Base-by-base conservation (phyloP, 495 filamentous ascomycete species). In the Neurospora hispaniola region DNA sequence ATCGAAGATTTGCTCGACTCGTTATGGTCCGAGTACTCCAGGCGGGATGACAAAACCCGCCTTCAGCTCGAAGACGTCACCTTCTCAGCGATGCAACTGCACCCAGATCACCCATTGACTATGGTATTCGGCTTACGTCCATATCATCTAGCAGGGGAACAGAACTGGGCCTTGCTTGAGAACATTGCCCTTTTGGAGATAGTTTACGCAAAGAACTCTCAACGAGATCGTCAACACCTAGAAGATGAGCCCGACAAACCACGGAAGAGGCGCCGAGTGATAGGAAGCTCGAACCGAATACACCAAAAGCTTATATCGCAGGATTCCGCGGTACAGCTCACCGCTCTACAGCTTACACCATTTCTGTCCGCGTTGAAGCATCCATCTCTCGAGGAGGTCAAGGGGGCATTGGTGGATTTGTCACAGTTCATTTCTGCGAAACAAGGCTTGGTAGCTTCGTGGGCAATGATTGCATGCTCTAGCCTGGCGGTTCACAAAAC, bases 341-440 rank as follows among this genome's bases (percentile, higher is more conserved):
- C 89, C 43, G 90, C 91, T 43, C 81, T 98, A 35, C 94, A 97
- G 75, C 82, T 93, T n/a, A 76, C 97, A 27, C 88, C 91, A 0
- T 96, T 98, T 76, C 83, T 94, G 39, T 78, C 86, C 38, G 82
- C 85, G 44, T 78, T 81, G 35, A 81, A 76, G 43, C 71, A n/a
- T 66, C 73, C 74, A 66, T 81, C 76, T 39, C 72, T 80, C n/a
- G 81, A 82, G 42, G 83, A 86, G 31, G 75, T 85, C n/a, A 73
- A 77, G 2, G 79, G 82, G 20, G 73, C 80, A 2, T 70, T 88
- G 23, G 75, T 71, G 3, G 83, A 80, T 41, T 73, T 85, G 69
- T 75, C 76, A 48, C 74, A 72, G 31, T 81, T 80, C 46, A 75
- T 80, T n/a, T 80, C 76, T 27, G 79, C 79, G 46, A 83, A 85